phyloP scores from a whole-genome alignment of 345 rosid genomes.

The Passiflora organensis region DNA sequence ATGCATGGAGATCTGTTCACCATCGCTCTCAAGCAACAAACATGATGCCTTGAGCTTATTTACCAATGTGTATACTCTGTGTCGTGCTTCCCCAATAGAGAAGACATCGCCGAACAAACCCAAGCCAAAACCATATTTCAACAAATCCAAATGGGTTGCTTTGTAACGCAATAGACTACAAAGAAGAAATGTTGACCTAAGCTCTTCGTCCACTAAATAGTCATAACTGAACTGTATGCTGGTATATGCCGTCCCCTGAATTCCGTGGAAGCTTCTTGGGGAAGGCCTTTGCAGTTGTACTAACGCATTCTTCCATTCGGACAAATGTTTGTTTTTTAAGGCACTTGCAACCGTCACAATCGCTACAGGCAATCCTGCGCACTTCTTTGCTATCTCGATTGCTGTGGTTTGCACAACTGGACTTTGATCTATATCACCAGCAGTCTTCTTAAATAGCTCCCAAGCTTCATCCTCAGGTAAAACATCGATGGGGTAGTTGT shows the following conservation, averaged over 20 bases:
- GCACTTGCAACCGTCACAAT: not conserved
- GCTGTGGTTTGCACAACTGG: conserved; percentile 1
- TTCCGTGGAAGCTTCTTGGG: not conserved
- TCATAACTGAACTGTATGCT: not conserved
- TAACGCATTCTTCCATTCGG: conserved; percentile 7
- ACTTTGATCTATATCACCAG: not conserved
- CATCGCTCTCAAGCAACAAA: not conserved
- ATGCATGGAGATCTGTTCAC: not conserved
- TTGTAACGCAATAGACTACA: not conserved
- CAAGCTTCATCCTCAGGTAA: not conserved
- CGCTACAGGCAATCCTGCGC: conserved; percentile 6
- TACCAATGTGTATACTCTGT: not conserved
- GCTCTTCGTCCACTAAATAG: not conserved
- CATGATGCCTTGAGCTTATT: not conserved
- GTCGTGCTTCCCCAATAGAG: not conserved
- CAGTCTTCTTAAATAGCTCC: conserved; percentile 6
- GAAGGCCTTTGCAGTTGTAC: not conserved
- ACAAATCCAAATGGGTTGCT: no score
- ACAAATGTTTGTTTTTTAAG: not conserved
- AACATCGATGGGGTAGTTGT: not conserved
- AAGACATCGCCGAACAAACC: not conserved
- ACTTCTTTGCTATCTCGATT: not conserved
- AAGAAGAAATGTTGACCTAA: not conserved
- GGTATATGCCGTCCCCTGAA: not conserved
- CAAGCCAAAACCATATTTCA: not conserved